Conservation (phyloP, 495 filamentous ascomycete species). For the Talaromyces stipitatus region DNA sequence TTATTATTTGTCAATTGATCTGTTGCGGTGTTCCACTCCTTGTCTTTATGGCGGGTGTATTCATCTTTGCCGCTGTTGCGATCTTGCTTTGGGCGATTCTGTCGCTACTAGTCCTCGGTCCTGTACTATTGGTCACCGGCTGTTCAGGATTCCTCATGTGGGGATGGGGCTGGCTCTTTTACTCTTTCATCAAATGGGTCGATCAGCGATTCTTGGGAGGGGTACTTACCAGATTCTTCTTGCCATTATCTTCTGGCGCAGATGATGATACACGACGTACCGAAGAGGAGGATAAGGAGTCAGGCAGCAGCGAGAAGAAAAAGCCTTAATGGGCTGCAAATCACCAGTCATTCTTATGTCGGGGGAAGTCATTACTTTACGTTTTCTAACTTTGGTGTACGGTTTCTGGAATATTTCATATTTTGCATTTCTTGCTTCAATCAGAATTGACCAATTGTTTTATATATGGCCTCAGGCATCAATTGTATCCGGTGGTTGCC, state of each 20-base stretch:
- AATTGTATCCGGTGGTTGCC: not conserved
- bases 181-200: slow-evolving; percentile 28
- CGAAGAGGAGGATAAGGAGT: not conserved
- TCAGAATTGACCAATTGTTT: not conserved
- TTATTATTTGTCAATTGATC: slow-evolving; percentile 28
- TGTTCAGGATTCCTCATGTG: slow-evolving; percentile 30
- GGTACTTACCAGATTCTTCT: slow-evolving; percentile 23
- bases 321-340: not conserved
- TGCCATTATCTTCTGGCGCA: slow-evolving; percentile 11
- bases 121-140: slow-evolving; percentile 27
- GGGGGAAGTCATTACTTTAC: not conserved
- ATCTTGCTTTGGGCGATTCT: slow-evolving; percentile 26
- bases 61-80: slow-evolving; percentile 28
- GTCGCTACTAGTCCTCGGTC: slow-evolving; percentile 29
- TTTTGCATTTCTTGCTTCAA: not conserved
- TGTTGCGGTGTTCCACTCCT: slow-evolving; percentile 31
- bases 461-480: not conserved
- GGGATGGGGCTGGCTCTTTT: slow-evolving; percentile 36
- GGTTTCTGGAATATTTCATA: no score
- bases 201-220: slow-evolving; percentile 29
- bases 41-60: slow-evolving; percentile 27
- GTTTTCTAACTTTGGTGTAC: no score
- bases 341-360: not conserved
- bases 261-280: not conserved
- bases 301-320: slow-evolving; percentile 1